Evolutionary conservation across 768 basidiomycete genomes (phyloP), one percentile per base, ranked within the genome.

Genomic region (Trichaptum fuscoviolaceum): DNA sequence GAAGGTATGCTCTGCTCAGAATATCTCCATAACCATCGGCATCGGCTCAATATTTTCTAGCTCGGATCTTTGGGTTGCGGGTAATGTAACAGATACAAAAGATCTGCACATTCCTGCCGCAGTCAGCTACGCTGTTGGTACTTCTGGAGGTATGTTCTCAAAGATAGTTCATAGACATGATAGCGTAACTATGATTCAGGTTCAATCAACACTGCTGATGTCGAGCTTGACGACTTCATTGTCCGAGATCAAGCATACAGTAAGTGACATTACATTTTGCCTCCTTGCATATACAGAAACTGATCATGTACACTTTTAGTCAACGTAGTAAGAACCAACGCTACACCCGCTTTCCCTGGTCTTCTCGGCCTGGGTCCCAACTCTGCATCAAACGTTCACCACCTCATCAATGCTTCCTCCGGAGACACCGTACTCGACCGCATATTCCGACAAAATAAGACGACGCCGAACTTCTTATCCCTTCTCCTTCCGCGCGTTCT

Each of bases 331-430:
- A 81, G 91, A 70, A 85, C 87, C 84, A 36, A 62, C 81, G 2
- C 84, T 90, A 71, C 88, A 86, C 0, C 89, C 86, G 25, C 12
- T 61, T 5, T 34, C 69, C 83, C 87, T 66, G 91, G 91, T 57
- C 84, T 93, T 23, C 78, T 93, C 30, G 91, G 91, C 25, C 83
- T 93, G 20, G 91, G 91, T n/a, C 91, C 91, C 34, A 90, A 90
- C 77, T 75, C 83, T 26, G 89, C 87, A 59, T 91, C 89, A 63
- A 77, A 83, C 57, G 84, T 93, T 68, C 82, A 80, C 66, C 80
- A 86, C 67, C 85, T 85, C 64, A 73, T 91, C 58, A 80, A 79
- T 68, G 77, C 75, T 9, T 69, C 73, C 64, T 71, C 80, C 7
- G 90, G 84, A 24, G 83, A 90, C 78, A 85, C 81, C 26, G 75